Percentiles rank a stretch among this genome's conserved stretches.
Conservation (phyloP, 331 rosid genomes). For the Acacia concinna region DNA sequence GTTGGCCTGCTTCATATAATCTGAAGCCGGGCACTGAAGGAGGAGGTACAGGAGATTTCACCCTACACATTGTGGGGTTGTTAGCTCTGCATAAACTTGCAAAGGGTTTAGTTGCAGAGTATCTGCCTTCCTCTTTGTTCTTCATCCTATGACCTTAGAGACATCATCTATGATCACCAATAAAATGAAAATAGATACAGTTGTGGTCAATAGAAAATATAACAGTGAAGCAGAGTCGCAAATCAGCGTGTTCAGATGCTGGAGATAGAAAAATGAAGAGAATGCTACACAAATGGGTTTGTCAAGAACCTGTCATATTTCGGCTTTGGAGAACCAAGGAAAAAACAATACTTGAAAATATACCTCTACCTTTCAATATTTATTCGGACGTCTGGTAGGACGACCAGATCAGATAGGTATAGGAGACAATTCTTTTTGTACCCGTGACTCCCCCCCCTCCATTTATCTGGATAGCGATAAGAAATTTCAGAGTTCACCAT, state of each 20-base stretch:
- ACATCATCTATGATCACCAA: neutral
- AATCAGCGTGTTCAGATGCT: conserved; percentile 36
- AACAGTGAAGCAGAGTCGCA: conserved; percentile 22
- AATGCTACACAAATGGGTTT: conserved; percentile 8
- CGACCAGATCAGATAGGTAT: neutral
- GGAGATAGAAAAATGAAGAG: conserved; percentile 35
- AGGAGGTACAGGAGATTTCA: neutral
- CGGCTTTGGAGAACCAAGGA: neutral
- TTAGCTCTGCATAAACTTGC: conserved; percentile 1
- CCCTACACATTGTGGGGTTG: conserved; percentile 23
- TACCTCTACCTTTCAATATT: neutral
- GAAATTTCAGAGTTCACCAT: neutral
- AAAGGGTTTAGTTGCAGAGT: conserved; percentile 32
- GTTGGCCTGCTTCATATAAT: conserved; percentile 16
- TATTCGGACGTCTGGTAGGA: neutral
- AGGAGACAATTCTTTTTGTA: neutral
- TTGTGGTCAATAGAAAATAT: conserved; percentile 21
- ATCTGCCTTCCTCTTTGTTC: conserved; percentile 29
- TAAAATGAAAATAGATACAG: conserved; percentile 22
- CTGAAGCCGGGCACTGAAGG: neutral
- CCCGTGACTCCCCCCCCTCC: neutral
- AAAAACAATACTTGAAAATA: conserved; percentile 10
- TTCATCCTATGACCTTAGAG: neutral
- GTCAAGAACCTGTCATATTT: neutral
- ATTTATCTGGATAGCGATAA: neutral